A percentile compares a stretch with the other conserved stretches of the same genome.
Evolutionary conservation across 2,329 filamentous ascomycete genomes (phyloP).

Genomic region (Stachybotrys echinatus): DNA sequence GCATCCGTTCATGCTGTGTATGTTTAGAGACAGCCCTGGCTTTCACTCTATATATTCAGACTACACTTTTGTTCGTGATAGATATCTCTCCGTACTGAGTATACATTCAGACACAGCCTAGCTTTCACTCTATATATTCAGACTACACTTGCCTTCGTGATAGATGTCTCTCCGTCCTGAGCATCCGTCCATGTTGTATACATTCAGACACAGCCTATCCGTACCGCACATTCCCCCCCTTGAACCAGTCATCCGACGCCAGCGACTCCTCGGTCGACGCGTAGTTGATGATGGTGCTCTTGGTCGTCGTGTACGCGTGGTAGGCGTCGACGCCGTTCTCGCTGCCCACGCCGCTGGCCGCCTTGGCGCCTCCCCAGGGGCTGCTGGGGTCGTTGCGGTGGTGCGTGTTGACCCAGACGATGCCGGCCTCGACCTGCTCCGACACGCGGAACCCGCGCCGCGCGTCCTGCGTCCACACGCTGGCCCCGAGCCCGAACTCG

Average conservation of each 20-base stretch:
- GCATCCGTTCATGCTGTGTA: too few relatives aligned
- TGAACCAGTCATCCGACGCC: slow-evolving; percentile 62
- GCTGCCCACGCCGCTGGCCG: slow-evolving; percentile 61
- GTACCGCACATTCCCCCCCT: slow-evolving; percentile 44
- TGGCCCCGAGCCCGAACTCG: slow-evolving; percentile 72
- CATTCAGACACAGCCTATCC: slow-evolving; percentile 15
- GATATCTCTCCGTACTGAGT: too few relatives aligned
- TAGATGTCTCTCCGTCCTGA: too few relatives aligned
- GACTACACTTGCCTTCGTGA: too few relatives aligned
- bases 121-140: too few relatives aligned
- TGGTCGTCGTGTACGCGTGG: slow-evolving; percentile 52
- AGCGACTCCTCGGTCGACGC: slow-evolving; percentile 48
- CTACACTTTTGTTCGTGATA: too few relatives aligned
- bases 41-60: too few relatives aligned
- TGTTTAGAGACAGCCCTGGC: too few relatives aligned
- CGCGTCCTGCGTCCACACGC: slow-evolving; percentile 70
- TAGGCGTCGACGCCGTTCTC: slow-evolving; percentile 67
- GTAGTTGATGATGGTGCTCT: slow-evolving; percentile 67
- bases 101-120: too few relatives aligned
- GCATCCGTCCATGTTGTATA: too few relatives aligned
- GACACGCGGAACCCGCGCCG: slow-evolving; percentile 71
- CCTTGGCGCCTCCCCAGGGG: slow-evolving; percentile 62
- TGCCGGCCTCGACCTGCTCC: slow-evolving; percentile 60
- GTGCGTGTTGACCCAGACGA: slow-evolving; percentile 55
- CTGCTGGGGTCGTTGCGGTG: slow-evolving; percentile 69